phyloP scores from a whole-genome alignment of 768 basidiomycete species.

The Arthromyces matolae region DNA sequence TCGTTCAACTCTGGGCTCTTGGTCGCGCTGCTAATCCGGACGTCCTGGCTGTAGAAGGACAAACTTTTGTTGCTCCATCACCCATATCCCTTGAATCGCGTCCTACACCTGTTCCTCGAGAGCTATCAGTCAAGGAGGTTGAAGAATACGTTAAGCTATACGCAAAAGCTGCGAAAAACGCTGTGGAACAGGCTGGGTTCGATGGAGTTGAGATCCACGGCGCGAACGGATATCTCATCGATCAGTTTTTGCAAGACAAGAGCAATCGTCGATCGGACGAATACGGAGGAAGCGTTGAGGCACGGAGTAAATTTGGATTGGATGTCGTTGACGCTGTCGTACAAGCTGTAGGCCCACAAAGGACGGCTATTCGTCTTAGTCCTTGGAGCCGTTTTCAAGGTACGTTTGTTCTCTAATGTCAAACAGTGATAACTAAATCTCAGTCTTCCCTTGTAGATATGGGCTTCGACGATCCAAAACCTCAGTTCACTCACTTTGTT shows the following conservation, averaged over 20 bases:
- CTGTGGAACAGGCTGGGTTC: slow-evolving; percentile 56
- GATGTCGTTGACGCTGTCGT: slow-evolving; percentile 52
- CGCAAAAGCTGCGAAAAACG: slow-evolving; percentile 51
- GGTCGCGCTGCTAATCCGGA: slow-evolving; percentile 35
- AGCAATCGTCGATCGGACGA: slow-evolving; percentile 57
- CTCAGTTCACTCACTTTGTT: slow-evolving; percentile 52
- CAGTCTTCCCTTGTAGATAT: no score
- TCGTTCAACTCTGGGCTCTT: slow-evolving; percentile 49
- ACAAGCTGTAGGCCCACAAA: slow-evolving; percentile 48
- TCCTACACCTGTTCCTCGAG: slow-evolving; percentile 35
- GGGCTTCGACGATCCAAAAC: slow-evolving; percentile 51
- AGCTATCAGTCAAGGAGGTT: slow-evolving; percentile 47
- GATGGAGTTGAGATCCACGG: slow-evolving; percentile 56
- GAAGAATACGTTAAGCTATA: slow-evolving; percentile 46
- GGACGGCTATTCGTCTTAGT: slow-evolving; percentile 53
- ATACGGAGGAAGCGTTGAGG: slow-evolving; percentile 67
- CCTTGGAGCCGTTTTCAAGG: slow-evolving; percentile 39
- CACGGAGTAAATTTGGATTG: slow-evolving; percentile 52
- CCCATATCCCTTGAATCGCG: slow-evolving; percentile 24
- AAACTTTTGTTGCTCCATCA: slow-evolving; percentile 9
- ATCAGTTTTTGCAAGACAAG: slow-evolving; percentile 60
- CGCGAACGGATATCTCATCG: slow-evolving; percentile 46
- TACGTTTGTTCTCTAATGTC: not conserved
- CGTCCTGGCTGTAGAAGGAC: slow-evolving; percentile 31
- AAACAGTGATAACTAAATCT: no score